Base-by-base conservation (phyloP, 306 rosid species). In the Gillenia trifoliata region DNA sequence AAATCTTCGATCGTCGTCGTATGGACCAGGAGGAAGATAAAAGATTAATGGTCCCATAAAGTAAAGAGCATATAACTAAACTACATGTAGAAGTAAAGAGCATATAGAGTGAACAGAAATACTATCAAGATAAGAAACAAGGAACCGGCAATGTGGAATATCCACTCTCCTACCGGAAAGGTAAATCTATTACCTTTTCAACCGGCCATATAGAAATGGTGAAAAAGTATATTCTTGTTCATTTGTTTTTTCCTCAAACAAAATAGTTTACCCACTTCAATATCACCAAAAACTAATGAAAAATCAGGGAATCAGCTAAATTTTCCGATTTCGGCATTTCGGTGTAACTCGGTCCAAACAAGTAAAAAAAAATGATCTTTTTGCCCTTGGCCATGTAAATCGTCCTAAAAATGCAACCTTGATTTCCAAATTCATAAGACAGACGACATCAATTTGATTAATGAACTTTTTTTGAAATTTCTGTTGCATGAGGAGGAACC, bases 151-250 rank as follows among this genome's bases (percentile, higher is more conserved):
- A 29, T 54, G 74, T 68, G 84, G 79, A 67, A 76, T 28, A 68
- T 80, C 84, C 84, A 81, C 86, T 43, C 22, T 47, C 56, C 33
- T 68, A 64, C 72, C 31, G 47, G 78, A 79, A 83, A 43, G 70
- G 68, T 60, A 25, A 83, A 72, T 64, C 50, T 74, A 80, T 77
- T 25, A 73, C 85, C 81, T 81, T 76, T 75, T 47, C 25, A 40
- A 57, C 57, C 45, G 25, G 74, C 29, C 63, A 70, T 38, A 65
- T 64, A 28, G 61, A 62, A 75, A 73, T 75, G 66, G 65, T 66
- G 29, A 57, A 41, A 57, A 68, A 33, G 77, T 8, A 19, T 20
- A 71, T 62, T 3, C 40, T 45, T 70, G 47, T 49, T 80, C 66
- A 15, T 68, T 54, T 62, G 15, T 29, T 34, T 56, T 45, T 25